Evolutionary conservation across 164 flowering plant species (phyloP), one percentile per base, ranked within the genome.

Genomic region (Chloranthus sessilifolius): DNA sequence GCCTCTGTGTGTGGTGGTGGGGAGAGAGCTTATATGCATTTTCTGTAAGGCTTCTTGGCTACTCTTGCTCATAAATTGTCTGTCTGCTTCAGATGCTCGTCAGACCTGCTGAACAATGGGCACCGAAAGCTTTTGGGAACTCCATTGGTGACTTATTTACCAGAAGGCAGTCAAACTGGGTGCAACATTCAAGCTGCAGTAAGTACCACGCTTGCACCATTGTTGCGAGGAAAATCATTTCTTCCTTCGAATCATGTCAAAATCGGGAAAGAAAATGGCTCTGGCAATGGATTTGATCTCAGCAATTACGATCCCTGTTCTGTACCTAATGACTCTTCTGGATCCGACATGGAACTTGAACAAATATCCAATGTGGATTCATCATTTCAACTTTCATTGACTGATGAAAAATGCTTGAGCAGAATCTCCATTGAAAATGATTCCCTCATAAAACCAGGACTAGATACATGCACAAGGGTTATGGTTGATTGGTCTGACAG

Each of bases 401-500:
- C 78, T 43, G 85, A 94, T 65, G 80, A 71, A 0, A 79, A 45
- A 62, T 67, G 73, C 57, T 53, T 40, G 35, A 62, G 24, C 59
- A 60, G 62, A 65, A 68, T 58, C 53, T 76, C 74, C 2, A 40
- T 88, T 30, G 66, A 62, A 24, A 72, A 65, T 55, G 83, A 77
- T 59, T 49, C 75, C 43, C 38, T 47, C 25, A 42, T 77, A 45
- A 71, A 56, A 48, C 55, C 74, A 36, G 31, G n/a, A n/a, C n/a
- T n/a, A n/a, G 74, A 73, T 50, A 47, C 61, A 34, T 25, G 39
- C n/a, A 23, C 77, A 16, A 76, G 55, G 57, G 70, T 81, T 49
- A n/a, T 75, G 54, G 50, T 89, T 58, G 87, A 79, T 44, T 89
- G 97, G 99, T 79, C 83, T 55, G 82, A 80, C n/a, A 67, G 62